Evolutionary conservation across 768 basidiomycete genomes (phyloP).

Genomic region (Pleurotus ostreatus): DNA sequence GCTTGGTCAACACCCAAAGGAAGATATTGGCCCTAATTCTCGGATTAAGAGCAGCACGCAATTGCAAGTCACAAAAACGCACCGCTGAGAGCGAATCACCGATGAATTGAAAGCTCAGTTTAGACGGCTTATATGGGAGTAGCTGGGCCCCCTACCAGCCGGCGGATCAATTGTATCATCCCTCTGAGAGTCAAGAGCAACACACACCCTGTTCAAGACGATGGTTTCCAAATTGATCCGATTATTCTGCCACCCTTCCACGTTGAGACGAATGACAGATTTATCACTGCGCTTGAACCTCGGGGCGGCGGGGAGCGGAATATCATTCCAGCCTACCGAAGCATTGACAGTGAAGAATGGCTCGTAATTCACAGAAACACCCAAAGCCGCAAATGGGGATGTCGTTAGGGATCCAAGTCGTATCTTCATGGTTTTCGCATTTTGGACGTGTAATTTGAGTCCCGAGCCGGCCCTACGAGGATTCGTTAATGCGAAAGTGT

Average conservation of each 20-base stretch:
- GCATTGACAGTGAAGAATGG: constrained; percentile 44
- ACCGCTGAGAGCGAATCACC: constrained; percentile 57
- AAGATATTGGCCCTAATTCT: constrained; percentile 47
- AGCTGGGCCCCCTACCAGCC: constrained; percentile 39
- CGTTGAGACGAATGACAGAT: constrained; percentile 41
- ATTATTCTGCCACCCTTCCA: constrained; percentile 58
- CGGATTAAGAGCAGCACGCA: background rate
- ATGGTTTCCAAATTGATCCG: constrained; percentile 49
- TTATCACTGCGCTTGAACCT: constrained; percentile 1
- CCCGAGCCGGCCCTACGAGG: constrained; percentile 48
- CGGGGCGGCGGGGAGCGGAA: constrained; percentile 27
- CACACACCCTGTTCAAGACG: constrained; percentile 36
- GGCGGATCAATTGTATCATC: background rate
- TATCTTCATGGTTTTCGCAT: constrained; percentile 37
- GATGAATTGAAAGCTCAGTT: constrained; percentile 50
- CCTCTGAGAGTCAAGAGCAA: background rate
- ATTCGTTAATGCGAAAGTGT: background rate
- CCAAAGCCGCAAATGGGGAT: constrained; percentile 38
- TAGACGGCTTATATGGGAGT: constrained; percentile 39
- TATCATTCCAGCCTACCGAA: constrained; percentile 39
- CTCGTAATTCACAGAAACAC: constrained; percentile 45
- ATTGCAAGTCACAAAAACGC: constrained; percentile 11
- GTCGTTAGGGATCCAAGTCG: constrained; percentile 49
- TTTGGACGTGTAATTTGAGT: constrained; percentile 43
- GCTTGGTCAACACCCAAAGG: constrained; percentile 51